A percentile compares a stretch with the other conserved stretches of the same genome.
phyloP scores from a whole-genome alignment of 2,329 filamentous ascomycete genomes.

The Ceratocystis albifundus region DNA sequence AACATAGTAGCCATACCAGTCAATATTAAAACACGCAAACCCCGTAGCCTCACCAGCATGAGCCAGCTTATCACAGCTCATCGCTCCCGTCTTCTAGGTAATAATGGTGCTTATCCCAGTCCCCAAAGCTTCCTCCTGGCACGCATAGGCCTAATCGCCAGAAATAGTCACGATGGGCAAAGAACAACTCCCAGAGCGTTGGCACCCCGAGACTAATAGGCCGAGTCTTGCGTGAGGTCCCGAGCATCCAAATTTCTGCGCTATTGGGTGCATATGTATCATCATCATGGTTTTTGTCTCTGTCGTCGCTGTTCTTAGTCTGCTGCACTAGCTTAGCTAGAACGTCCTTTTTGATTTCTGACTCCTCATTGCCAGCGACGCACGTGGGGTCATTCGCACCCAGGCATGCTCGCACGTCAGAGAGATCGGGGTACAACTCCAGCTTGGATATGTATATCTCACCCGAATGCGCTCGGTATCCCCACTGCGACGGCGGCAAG shows the following conservation, averaged over 20 bases:
- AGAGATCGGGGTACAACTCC: slow-evolving; percentile 53
- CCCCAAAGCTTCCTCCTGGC: slow-evolving; percentile 60
- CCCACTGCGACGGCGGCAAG: slow-evolving; percentile 78
- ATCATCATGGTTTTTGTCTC: too few relatives aligned
- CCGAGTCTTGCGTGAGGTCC: slow-evolving; percentile 12
- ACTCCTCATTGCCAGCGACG: slow-evolving; percentile 45
- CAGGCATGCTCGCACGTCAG: slow-evolving; percentile 58
- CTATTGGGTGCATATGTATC: slow-evolving; percentile 23
- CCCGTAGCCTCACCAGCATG: background rate
- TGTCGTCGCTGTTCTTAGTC: background rate
- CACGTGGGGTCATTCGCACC: slow-evolving; percentile 63
- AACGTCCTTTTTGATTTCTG: slow-evolving; percentile 8
- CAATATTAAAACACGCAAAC: background rate
- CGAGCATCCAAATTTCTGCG: slow-evolving; percentile 39
- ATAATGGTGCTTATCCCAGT: slow-evolving; percentile 50
- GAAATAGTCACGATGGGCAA: slow-evolving; percentile 93
- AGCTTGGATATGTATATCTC: slow-evolving; percentile 75
- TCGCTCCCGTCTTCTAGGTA: slow-evolving; percentile 30
- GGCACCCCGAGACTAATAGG: slow-evolving; percentile 20
- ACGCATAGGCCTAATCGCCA: slow-evolving; percentile 85
- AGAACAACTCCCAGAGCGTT: slow-evolving; percentile 84
- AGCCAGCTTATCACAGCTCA: slow-evolving; percentile 31
- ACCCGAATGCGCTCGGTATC: slow-evolving; percentile 70
- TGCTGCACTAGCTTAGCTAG: slow-evolving; percentile 11
- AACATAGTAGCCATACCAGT: background rate